phyloP scores from a whole-genome alignment of 495 filamentous ascomycete species.

The Penicillium chermesinum region DNA sequence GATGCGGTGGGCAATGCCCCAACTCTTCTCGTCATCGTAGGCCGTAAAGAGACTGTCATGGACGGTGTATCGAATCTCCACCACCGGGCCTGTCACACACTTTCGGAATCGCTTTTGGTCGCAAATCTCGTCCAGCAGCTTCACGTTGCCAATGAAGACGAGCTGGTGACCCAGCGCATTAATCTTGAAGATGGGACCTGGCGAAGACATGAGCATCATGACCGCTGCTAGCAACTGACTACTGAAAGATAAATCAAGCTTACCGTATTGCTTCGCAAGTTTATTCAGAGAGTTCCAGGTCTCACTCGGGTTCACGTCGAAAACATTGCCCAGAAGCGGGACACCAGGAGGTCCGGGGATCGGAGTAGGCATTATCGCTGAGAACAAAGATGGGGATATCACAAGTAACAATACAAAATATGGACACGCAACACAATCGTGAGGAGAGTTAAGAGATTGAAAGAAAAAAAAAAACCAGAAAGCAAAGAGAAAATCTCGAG shows the following conservation, averaged over 20 bases:
- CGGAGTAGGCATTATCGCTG: conserved; percentile 11
- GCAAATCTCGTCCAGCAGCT: conserved; percentile 63
- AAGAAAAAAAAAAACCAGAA: background rate
- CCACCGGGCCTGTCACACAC: conserved; percentile 49
- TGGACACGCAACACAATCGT: background rate
- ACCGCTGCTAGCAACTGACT: too few species aligned
- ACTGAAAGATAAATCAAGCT: too few species aligned
- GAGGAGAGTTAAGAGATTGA: background rate
- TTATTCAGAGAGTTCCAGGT: conserved; percentile 58
- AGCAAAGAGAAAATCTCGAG: conserved; percentile 2
- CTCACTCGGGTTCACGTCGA: conserved; percentile 55
- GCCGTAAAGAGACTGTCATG: conserved; percentile 73
- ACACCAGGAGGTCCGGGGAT: conserved; percentile 32
- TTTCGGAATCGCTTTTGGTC: conserved; percentile 70
- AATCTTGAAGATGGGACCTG: conserved; percentile 68
- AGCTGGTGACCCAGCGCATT: conserved; percentile 47
- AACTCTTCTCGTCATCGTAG: conserved; percentile 53
- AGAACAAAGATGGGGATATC: conserved; percentile 6
- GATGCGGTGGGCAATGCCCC: conserved; percentile 72
- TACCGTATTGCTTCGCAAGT: conserved; percentile 60
- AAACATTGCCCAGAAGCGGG: conserved; percentile 66
- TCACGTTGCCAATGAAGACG: conserved; percentile 49
- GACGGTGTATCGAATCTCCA: conserved; percentile 57
- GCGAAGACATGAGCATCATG: conserved; percentile 3
- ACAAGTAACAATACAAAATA: background rate